Base-by-base conservation (phyloP, 2,329 filamentous ascomycete genomes). In the Penicillium sp. region DNA sequence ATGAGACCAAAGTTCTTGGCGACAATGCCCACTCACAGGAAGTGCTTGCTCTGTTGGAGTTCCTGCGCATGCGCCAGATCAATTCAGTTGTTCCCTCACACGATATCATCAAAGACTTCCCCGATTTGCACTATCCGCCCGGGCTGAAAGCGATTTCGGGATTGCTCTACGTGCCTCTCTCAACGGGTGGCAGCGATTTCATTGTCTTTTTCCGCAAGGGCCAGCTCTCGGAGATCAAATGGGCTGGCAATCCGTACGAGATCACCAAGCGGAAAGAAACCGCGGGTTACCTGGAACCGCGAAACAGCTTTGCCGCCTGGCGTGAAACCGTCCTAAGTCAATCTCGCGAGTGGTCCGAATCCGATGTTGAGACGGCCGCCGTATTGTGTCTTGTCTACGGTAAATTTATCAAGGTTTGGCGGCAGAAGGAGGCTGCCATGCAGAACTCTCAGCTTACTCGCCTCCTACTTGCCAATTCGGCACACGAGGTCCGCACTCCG, bases 341-440 rank as follows among this genome's bases (percentile, higher is more conserved):
- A 70, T 92, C 88, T 60, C 83, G 88, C 20, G 90, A 95, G 60
- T 96, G 91, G 91, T 86, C 85, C 0, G 90, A 94, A 64, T 88
- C 95, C 56, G 89, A 96, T 65, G 81, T 95, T 2, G 91, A 96
- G 70, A 95, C 90, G 0, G 90, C 91, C 0, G 89, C 90, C 0
- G 89, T 95, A 0, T 76, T 96, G 2, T 95, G 90, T 64, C 75
- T 95, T 8, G 89, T 96, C 1, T 96, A 96, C 56, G 89, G 88
- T 67, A 87, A 83, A 68, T 96, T 96, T 67, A 95, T 95, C 61
- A 89, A 95, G 64, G 90, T 95, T 1, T 95, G 91, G 91, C 80
- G 90, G 50, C 89, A 95, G 66, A 95, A 95, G 60, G 91, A 96
- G 68, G 87, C 86, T 1, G 89, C 89, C 0, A 67, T 95, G 53